These are phyloP conservation scores for Neonectria ditissima DNA, from an alignment of 2,329 filamentous ascomycete genomes.

Conservation along the genomic window DNA sequence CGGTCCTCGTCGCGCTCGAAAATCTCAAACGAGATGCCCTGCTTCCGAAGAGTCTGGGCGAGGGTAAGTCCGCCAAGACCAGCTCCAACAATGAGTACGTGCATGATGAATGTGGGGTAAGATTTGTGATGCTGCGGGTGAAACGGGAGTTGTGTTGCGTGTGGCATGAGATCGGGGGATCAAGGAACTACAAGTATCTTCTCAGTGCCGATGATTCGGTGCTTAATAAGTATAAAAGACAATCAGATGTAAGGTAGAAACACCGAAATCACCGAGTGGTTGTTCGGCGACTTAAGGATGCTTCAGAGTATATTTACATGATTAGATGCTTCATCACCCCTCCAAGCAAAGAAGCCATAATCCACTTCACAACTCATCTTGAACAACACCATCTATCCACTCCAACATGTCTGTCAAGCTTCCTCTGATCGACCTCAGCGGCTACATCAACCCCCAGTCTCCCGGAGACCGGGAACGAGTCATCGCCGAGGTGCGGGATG, in stretches of 20 bases:
- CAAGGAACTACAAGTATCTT: neutral
- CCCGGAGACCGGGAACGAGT: neutral
- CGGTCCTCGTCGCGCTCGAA: neutral
- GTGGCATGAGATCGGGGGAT: too few relatives aligned
- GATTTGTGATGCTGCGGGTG: too few relatives aligned
- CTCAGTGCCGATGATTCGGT: neutral
- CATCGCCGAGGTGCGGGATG: neutral
- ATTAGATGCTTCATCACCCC: neutral
- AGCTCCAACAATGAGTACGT: neutral
- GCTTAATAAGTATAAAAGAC: neutral
- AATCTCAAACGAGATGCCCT: neutral
- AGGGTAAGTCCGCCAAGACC: too few relatives aligned
- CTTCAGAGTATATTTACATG: neutral
- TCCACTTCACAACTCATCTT: neutral
- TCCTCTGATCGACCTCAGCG: neutral
- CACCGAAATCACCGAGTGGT: neutral
- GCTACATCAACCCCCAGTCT: neutral
- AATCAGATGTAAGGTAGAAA: neutral
- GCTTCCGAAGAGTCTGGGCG: neutral
- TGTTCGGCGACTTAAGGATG: neutral
- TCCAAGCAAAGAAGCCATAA: neutral
- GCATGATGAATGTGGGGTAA: neutral
- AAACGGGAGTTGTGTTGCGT: too few relatives aligned
- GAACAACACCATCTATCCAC: neutral
- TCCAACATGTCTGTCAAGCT: neutral